phyloP scores from a whole-genome alignment of 2,329 filamentous ascomycete species.

The Apiospora saccharicola region DNA sequence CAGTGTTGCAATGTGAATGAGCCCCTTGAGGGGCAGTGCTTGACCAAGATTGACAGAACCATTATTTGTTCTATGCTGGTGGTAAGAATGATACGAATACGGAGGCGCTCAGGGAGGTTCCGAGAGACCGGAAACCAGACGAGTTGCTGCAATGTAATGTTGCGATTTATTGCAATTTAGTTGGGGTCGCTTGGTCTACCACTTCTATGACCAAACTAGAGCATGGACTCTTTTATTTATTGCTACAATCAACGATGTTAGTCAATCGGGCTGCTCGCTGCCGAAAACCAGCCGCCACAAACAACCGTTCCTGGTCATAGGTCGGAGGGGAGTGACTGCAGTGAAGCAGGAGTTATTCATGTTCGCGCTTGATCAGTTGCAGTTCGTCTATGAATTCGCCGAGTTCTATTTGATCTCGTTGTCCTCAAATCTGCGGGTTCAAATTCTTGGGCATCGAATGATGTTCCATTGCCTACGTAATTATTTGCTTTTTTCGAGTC shows the following conservation, averaged over 20 bases:
- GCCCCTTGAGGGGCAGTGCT: background rate
- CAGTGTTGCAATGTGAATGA: background rate
- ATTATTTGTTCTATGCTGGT: background rate
- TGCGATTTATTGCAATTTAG: background rate
- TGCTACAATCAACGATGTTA: background rate
- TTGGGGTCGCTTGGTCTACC: background rate
- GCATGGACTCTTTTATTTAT: background rate
- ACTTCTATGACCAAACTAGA: background rate
- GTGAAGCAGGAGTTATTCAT: background rate
- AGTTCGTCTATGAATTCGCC: background rate
- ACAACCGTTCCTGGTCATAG: background rate
- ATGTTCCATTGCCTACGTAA: background rate
- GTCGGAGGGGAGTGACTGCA: background rate
- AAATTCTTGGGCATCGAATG: background rate
- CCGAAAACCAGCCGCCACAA: background rate
- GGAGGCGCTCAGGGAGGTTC: background rate
- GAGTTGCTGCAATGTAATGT: background rate
- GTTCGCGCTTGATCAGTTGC: background rate
- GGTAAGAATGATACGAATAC: background rate
- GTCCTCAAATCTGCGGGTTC: background rate
- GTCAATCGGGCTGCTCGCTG: background rate
- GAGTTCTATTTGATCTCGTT: background rate
- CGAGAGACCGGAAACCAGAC: background rate
- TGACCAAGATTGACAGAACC: too few relatives aligned
- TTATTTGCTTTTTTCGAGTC: constrained; percentile 7